phyloP scores from a whole-genome alignment of 202 grass and related monocot species.

The Setaria viridis region DNA sequence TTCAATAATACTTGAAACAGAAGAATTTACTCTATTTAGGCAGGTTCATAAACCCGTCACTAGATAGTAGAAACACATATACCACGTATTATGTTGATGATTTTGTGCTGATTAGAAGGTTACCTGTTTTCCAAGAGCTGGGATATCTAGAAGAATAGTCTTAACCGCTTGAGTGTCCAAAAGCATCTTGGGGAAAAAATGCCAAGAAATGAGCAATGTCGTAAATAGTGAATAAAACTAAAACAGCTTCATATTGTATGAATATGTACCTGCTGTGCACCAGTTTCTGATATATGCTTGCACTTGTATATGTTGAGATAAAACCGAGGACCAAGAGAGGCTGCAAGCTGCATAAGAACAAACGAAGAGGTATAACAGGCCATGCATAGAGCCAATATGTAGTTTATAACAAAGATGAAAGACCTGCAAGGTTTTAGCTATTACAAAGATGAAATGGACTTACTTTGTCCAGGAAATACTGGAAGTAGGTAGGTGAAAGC shows the following conservation, averaged over 20 bases:
- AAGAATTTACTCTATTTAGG: conserved; percentile 17
- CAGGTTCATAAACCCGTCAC: background rate
- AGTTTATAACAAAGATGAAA: conserved; percentile 26
- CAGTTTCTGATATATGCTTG: conserved; percentile 99
- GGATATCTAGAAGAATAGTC: conserved; percentile 92
- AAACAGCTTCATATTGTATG: conserved; percentile 9
- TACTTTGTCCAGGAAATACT: conserved; percentile 99
- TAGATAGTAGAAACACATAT: background rate
- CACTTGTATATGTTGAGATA: conserved; percentile 99
- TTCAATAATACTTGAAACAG: conserved; percentile 38
- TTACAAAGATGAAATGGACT: conserved; percentile 37
- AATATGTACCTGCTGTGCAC: conserved; percentile 84
- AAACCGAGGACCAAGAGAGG: conserved; percentile 97
- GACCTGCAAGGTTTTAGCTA: conserved; percentile 25
- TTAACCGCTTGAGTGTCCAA: conserved; percentile 98
- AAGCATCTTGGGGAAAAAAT: conserved; percentile 71
- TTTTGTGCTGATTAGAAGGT: conserved; percentile 33
- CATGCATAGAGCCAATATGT: conserved; percentile 14
- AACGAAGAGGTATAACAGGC: conserved; percentile 41
- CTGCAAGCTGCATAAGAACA: conserved; percentile 77
- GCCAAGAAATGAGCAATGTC: conserved; percentile 42
- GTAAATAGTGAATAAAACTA: conserved; percentile 25
- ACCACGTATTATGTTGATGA: conserved; percentile 28
- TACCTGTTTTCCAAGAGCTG: conserved; percentile 96
- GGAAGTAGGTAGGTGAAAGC: conserved; percentile 93